These are phyloP conservation scores for Heliamphora pulchella DNA, from an alignment of 179 eudicot genomes.

Conservation along the genomic window DNA sequence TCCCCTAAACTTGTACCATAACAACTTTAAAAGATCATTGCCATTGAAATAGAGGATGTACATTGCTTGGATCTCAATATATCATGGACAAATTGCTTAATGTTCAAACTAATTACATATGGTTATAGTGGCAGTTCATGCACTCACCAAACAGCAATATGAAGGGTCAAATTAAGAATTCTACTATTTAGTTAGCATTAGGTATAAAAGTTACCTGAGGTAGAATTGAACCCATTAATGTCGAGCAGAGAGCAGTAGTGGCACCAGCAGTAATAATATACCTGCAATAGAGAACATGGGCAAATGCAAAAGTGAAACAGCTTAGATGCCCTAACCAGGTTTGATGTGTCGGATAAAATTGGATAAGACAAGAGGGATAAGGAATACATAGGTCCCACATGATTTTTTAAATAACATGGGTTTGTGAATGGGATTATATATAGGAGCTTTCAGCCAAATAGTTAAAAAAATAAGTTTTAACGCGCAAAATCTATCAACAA, in stretches of 20 bases:
- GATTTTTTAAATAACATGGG: no score
- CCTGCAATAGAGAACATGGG: slow-evolving; percentile 33
- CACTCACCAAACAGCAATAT: neutral
- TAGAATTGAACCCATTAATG: slow-evolving; percentile 89
- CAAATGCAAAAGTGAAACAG: slow-evolving; percentile 11
- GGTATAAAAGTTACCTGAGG: slow-evolving; percentile 58
- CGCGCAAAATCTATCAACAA: no score
- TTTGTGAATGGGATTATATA: no score
- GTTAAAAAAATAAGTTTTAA: no score
- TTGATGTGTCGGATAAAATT: no score
- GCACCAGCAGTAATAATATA: slow-evolving; percentile 80
- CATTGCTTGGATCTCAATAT: neutral
- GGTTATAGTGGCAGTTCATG: neutral
- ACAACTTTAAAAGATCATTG: neutral
- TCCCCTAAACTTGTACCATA: neutral
- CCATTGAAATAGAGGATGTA: slow-evolving; percentile 3
- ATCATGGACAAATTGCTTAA: neutral
- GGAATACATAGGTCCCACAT: no score
- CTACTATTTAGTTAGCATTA: neutral
- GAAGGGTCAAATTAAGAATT: neutral
- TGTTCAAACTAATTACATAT: neutral
- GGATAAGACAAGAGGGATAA: no score
- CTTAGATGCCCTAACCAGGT: slow-evolving; percentile 3
- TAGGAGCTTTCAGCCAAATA: no score
- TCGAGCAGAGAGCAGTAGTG: slow-evolving; percentile 79